These are phyloP conservation scores for Pisolithus thermaeus DNA, from an alignment of 1,284 basidiomycete genomes.

Conservation along the genomic window DNA sequence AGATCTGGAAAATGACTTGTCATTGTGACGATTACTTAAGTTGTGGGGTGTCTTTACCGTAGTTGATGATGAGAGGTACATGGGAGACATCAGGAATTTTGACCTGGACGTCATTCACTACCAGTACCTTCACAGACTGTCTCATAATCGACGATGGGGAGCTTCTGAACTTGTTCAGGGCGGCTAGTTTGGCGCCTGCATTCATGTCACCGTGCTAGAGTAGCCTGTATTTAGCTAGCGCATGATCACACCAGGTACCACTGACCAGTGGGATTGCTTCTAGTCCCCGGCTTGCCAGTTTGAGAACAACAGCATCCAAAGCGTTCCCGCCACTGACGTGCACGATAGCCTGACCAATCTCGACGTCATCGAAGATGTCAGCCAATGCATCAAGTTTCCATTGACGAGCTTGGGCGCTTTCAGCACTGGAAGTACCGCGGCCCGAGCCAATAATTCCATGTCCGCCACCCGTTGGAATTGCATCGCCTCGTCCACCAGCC, in stretches of 20 bases:
- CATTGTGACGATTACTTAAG: slow-evolving; percentile 7
- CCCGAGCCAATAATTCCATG: slow-evolving; percentile 90
- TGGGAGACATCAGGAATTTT: slow-evolving; percentile 87
- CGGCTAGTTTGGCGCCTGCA: slow-evolving; percentile 69
- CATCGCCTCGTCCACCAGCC: slow-evolving; percentile 69
- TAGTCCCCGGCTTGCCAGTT: slow-evolving; percentile 77
- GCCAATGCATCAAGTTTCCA: slow-evolving; percentile 96
- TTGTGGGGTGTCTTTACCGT: slow-evolving; percentile 44
- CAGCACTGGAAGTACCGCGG: slow-evolving; percentile 69
- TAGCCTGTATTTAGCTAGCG: slow-evolving; percentile 6
- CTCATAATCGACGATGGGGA: slow-evolving; percentile 51
- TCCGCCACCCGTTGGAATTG: slow-evolving; percentile 53
- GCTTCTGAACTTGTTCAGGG: slow-evolving; percentile 75
- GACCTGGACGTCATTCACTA: slow-evolving; percentile 88
- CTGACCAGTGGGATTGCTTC: slow-evolving; percentile 58
- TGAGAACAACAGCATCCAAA: slow-evolving; percentile 84
- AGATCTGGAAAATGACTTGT: slow-evolving; percentile 51
- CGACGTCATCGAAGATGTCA: slow-evolving; percentile 89
- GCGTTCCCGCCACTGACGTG: slow-evolving; percentile 85
- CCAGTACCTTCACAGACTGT: slow-evolving; percentile 66
- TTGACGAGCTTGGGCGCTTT: slow-evolving; percentile 85
- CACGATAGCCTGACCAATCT: slow-evolving; percentile 79
- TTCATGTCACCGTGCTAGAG: slow-evolving; percentile 83
- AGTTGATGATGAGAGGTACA: slow-evolving; percentile 89
- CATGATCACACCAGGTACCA: not conserved